phyloP scores from a whole-genome alignment of 768 basidiomycete genomes.

The Russula sp. region DNA sequence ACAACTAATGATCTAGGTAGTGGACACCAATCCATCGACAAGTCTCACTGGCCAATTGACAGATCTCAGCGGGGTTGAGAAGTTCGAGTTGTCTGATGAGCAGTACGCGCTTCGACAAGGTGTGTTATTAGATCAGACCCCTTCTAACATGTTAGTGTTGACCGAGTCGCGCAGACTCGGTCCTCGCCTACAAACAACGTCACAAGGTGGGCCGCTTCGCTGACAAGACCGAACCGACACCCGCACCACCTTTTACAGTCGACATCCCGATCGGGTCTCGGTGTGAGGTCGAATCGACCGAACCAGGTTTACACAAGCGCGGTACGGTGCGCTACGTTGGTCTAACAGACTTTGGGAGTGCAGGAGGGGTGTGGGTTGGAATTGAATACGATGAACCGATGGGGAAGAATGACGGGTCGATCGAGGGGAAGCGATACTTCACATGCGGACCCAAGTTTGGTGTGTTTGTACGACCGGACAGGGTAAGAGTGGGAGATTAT shows the following conservation, averaged over 20 bases:
- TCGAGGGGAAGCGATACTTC: conserved; percentile 85
- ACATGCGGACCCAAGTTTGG: conserved; percentile 71
- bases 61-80: conserved; percentile 82
- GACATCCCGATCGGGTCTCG: conserved; percentile 65
- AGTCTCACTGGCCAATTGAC: conserved; percentile 79
- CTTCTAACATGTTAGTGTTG: background rate
- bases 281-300: conserved; percentile 74
- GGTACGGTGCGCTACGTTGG: conserved; percentile 88
- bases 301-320: conserved; percentile 65
- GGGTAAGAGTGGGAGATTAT: conserved; percentile 77
- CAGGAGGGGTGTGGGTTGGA: conserved; percentile 74
- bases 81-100: conserved; percentile 80
- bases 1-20: conserved; percentile 40
- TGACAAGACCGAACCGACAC: conserved; percentile 37
- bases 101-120: conserved; percentile 81
- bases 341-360: conserved; percentile 63
- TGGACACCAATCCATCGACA: conserved; percentile 67
- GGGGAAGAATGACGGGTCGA: conserved; percentile 94
- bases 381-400: conserved; percentile 94
- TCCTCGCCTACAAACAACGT: conserved; percentile 81
- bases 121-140: conserved; percentile 30
- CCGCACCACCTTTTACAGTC: conserved; percentile 29
- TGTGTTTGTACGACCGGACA: conserved; percentile 81
- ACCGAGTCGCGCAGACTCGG: conserved; percentile 53
- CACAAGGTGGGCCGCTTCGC: conserved; percentile 89